These are phyloP conservation scores for Kwoniella dendrophila DNA, from an alignment of 768 basidiomycete genomes.

Conservation along the genomic window DNA sequence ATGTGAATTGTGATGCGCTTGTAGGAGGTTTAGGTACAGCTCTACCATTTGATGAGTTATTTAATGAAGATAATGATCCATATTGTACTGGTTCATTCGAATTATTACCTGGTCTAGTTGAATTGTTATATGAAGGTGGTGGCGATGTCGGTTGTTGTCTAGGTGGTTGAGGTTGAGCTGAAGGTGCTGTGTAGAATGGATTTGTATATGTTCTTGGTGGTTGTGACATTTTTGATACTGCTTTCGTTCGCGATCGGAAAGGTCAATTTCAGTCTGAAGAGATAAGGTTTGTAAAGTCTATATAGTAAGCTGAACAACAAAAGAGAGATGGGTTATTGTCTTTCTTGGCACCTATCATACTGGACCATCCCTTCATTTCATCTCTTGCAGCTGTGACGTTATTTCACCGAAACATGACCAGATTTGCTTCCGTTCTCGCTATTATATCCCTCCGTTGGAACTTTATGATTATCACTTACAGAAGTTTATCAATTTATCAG, in stretches of 20 bases:
- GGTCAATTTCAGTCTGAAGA: background rate
- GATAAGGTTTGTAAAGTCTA: no score
- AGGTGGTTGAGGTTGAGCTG: background rate
- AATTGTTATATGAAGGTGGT: conserved; percentile 15
- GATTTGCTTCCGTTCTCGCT: background rate
- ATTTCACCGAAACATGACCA: background rate
- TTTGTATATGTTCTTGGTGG: conserved; percentile 14
- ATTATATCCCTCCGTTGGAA: no score
- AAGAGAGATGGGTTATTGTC: no score
- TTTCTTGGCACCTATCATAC: no score
- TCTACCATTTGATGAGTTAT: conserved; percentile 7
- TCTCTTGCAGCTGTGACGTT: no score
- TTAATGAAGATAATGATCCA: conserved; percentile 22
- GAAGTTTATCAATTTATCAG: no score
- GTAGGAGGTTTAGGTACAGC: background rate
- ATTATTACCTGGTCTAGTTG: background rate
- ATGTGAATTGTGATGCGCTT: conserved; percentile 14
- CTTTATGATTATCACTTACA: no score
- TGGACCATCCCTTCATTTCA: no score
- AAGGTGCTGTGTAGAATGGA: conserved; percentile 19
- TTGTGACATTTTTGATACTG: background rate
- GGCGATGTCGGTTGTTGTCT: conserved; percentile 12
- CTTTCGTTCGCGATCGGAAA: background rate
- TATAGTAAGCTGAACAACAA: no score
- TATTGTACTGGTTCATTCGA: conserved; percentile 14